phyloP scores from a whole-genome alignment of 768 basidiomycete species.

The Naganishia kalamii region DNA sequence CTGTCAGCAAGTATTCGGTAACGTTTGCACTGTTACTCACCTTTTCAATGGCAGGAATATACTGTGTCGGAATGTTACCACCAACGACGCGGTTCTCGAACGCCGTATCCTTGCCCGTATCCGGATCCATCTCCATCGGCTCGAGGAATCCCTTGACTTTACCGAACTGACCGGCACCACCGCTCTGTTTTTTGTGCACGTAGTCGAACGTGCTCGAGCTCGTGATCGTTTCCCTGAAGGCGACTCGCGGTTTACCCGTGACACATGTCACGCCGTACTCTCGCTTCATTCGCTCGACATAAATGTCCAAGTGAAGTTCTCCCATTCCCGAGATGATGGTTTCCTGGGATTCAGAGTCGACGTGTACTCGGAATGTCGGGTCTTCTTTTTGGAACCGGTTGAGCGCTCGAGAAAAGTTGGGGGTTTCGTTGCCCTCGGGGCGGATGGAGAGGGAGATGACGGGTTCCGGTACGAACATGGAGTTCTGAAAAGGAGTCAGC shows the following conservation, averaged over 20 bases:
- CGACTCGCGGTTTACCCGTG: slow-evolving; percentile 92
- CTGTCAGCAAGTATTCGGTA: neutral
- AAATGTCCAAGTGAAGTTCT: slow-evolving; percentile 95
- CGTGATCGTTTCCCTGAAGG: slow-evolving; percentile 91
- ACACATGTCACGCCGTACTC: slow-evolving; percentile 91
- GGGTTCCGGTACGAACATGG: slow-evolving; percentile 97
- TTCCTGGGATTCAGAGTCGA: slow-evolving; percentile 92
- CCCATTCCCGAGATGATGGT: slow-evolving; percentile 99
- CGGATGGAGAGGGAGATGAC: slow-evolving; percentile 94
- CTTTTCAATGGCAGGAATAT: slow-evolving; percentile 91
- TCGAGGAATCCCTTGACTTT: slow-evolving; percentile 86
- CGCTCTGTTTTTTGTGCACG: slow-evolving; percentile 96
- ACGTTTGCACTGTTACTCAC: slow-evolving; percentile 48
- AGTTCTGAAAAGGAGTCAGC: slow-evolving; percentile 57
- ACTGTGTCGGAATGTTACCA: slow-evolving; percentile 81
- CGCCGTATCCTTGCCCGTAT: slow-evolving; percentile 65
- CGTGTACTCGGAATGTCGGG: slow-evolving; percentile 94
- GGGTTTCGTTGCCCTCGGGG: slow-evolving; percentile 82
- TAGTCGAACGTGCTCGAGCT: slow-evolving; percentile 74
- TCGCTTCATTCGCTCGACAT: slow-evolving; percentile 96
- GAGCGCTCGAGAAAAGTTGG: slow-evolving; percentile 92
- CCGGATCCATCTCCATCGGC: slow-evolving; percentile 70
- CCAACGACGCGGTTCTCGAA: slow-evolving; percentile 88
- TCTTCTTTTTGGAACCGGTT: slow-evolving; percentile 98
- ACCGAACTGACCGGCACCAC: slow-evolving; percentile 94